Evolutionary conservation across 495 filamentous ascomycete species (phyloP), one percentile per base, ranked within the genome.

Genomic region (Hyaloscypha finlandica): DNA sequence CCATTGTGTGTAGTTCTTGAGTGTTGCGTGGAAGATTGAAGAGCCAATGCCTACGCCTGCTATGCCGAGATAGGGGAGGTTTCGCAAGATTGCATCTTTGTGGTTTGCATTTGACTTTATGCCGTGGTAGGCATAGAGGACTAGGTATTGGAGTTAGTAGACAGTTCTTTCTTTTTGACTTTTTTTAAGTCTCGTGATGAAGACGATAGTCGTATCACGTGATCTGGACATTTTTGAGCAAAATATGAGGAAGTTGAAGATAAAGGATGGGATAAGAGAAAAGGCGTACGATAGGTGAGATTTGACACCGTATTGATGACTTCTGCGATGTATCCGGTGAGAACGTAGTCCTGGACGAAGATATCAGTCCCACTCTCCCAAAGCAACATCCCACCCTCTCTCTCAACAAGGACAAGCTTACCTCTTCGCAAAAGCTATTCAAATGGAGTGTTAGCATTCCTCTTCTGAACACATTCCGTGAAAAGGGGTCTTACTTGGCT

Each of bases 271-370:
- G 29, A 42, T 22, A n/a, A 29, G 61, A 52, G 6, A 62, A 9
- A 16, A 32, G 39, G 70, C 76, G 20, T 76, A 83, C 82, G 61
- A 67, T 86, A 86, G 8, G 74, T 75, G 2, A 85, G 25, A 62
- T 84, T 88, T 4, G 79, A 84, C n/a, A 86, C 51, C 0, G 81
- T 82, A 67, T 85, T 86, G 74, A 86, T 77, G 72, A 86, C 82
- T 64, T 88, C 85, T 53, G 80, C 85, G 37, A 86, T 74, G 65
- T 88, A 85, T 51, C 71, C 57, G 3, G 80, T 83, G 55, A 88
- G 68, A n/a, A 77, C 75, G 70, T 85, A 86, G 71, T 88, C 85
- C 74, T 85, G 57, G n/a, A 42, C 29, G 22, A 45, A 25, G 16
- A 22, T 53, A 54, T 64, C 60, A 63, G 61, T 20, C 8, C 37